Evolutionary conservation across 2,329 filamentous ascomycete genomes (phyloP).

Genomic region (Colletotrichum sp.): DNA sequence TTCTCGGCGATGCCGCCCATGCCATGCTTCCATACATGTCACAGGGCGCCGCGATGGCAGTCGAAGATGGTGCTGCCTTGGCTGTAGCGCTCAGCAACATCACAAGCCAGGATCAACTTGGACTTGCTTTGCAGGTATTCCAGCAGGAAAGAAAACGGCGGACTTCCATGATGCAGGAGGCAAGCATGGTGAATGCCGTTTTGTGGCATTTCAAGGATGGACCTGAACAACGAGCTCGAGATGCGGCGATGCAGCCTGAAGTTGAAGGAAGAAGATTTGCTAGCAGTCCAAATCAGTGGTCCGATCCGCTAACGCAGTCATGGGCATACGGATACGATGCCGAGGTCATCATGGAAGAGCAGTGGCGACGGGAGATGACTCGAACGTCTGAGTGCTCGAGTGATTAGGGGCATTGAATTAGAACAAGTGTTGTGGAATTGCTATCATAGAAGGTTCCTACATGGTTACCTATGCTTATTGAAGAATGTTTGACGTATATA

Average conservation of each 20-base stretch:
- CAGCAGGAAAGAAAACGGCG: conserved; percentile 61
- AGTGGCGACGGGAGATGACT: conserved; percentile 23
- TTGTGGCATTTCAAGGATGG: conserved; percentile 53
- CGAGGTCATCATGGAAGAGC: conserved; percentile 37
- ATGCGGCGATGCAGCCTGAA: conserved; percentile 44
- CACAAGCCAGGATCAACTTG: conserved; percentile 33
- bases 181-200: conserved; percentile 56
- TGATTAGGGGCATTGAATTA: background rate
- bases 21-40: conserved; percentile 69
- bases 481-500: background rate
- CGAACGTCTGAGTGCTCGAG: background rate
- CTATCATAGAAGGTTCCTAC: background rate
- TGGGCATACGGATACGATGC: conserved; percentile 57
- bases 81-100: conserved; percentile 57
- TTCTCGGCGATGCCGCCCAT: conserved; percentile 69
- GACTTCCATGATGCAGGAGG: conserved; percentile 63
- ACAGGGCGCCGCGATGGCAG: conserved; percentile 60
- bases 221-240: conserved; percentile 42
- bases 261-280: conserved; percentile 38
- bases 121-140: conserved; percentile 48
- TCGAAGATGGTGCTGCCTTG: conserved; percentile 64
- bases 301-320: conserved; percentile 46
- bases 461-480: background rate
- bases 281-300: conserved; percentile 53
- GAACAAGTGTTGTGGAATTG: background rate